A percentile compares a stretch with the other conserved stretches of the same genome.
phyloP scores from a whole-genome alignment of 2,329 filamentous ascomycete species.

The Akanthomyces uredinophilus region DNA sequence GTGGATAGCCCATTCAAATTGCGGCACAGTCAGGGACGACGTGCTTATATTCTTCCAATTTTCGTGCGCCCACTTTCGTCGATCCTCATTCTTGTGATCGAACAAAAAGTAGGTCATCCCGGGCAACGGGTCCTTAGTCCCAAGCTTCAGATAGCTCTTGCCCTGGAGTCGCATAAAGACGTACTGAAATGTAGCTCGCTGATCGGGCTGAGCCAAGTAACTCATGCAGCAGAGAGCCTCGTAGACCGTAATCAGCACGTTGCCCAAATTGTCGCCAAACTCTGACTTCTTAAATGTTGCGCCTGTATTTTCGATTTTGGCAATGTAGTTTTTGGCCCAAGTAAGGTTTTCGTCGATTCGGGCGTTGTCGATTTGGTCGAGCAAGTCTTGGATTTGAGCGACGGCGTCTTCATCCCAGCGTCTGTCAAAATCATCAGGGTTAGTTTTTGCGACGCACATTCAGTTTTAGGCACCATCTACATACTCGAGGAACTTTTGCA shows the following conservation, averaged over 20 bases:
- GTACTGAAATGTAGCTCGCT: conserved; percentile 63
- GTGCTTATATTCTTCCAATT: conserved; percentile 48
- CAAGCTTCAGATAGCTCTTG: conserved; percentile 72
- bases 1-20: conserved; percentile 85
- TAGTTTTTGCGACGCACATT: conserved; percentile 21
- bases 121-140: conserved; percentile 66
- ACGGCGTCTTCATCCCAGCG: conserved; percentile 47
- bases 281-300: conserved; percentile 42
- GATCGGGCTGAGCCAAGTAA: conserved; percentile 57
- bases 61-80: conserved; percentile 33
- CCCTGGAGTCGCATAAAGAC: conserved; percentile 71
- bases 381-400: conserved; percentile 47
- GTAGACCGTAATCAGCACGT: conserved; percentile 74
- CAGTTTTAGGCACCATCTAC: conserved; percentile 21
- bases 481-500: conserved; percentile 58
- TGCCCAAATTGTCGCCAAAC: conserved; percentile 43
- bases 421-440: conserved; percentile 20
- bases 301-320: conserved; percentile 44
- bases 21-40: conserved; percentile 56
- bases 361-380: conserved; percentile 56
- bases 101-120: conserved; percentile 85
- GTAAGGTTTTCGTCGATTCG: conserved; percentile 56
- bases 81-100: conserved; percentile 52
- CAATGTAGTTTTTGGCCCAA: conserved; percentile 51
- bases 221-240: conserved; percentile 82